phyloP scores from a whole-genome alignment of 2,329 filamentous ascomycete genomes.

The Phaeomoniella chlamydospora region DNA sequence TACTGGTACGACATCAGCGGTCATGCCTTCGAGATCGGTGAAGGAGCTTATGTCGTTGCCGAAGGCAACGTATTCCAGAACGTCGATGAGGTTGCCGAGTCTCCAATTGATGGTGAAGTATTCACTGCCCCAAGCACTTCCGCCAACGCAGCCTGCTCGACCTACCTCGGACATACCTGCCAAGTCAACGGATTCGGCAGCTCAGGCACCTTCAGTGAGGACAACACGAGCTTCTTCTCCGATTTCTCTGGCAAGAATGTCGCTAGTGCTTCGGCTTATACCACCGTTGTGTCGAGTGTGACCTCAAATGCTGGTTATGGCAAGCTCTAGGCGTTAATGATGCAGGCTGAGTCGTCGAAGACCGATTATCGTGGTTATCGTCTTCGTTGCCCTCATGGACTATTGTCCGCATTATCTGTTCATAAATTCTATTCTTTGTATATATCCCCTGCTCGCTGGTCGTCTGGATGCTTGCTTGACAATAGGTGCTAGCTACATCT shows the following conservation, averaged over 20 bases:
- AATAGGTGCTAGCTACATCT: too few relatives aligned
- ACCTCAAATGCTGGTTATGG: not conserved
- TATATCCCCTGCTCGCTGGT: too few relatives aligned
- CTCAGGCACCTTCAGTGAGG: not conserved
- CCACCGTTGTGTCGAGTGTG: not conserved
- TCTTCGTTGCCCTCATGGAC: too few relatives aligned
- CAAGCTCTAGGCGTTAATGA: too few relatives aligned
- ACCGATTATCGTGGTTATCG: too few relatives aligned
- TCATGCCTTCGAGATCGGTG: slow-evolving; percentile 42
- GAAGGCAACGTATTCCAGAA: slow-evolving; percentile 47
- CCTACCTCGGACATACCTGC: slow-evolving; percentile 34
- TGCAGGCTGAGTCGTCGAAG: too few relatives aligned
- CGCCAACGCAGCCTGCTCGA: slow-evolving; percentile 26
- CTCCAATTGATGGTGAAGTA: slow-evolving; percentile 21
- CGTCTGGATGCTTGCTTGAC: too few relatives aligned
- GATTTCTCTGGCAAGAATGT: not conserved
- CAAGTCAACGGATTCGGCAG: slow-evolving; percentile 32
- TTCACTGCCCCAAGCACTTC: slow-evolving; percentile 20
- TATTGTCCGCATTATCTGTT: too few relatives aligned
- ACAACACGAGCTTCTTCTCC: not conserved
- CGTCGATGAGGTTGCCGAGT: slow-evolving; percentile 27
- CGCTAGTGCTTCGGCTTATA: not conserved
- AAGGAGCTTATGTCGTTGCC: slow-evolving; percentile 31
- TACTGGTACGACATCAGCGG: slow-evolving; percentile 41
- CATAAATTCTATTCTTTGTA: too few relatives aligned